Evolutionary conservation across 2,329 filamentous ascomycete species (phyloP), one percentile per base, ranked within the genome.

Genomic region (Trichoderma breve): DNA sequence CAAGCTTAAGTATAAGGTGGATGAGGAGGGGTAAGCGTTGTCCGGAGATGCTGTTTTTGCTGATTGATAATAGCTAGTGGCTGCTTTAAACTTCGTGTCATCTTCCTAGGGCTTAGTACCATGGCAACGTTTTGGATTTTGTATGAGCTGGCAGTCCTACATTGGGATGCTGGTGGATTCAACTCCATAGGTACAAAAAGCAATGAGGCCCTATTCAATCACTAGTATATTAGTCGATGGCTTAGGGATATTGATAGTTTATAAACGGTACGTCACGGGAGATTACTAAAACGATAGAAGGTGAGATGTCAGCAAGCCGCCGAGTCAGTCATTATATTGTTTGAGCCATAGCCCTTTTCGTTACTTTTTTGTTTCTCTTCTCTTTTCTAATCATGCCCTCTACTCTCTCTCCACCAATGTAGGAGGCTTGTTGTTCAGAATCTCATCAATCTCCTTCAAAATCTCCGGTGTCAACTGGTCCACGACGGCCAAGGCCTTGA

Each of bases 391-490:
- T 34, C 24, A 24, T 64, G 24, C 15, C 55, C 69, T 34, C 71
- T 77, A 80, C 70, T 78, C 83, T 39, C 84, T 79, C 73, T 76
- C 75, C 3, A 76, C 74, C 36, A 85, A 75, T 76, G 75, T 82
- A 71, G 84, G 83, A 3, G 88, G 88, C 82, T 89, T 90, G 78
- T 90, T 91, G 74, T 84, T 83, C 65, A 90, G 78, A 66, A 90
- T 84, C 51, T 82, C 82, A 73, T 91, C 89, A 78, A 91, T 90
- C 82, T 89, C 86, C 14, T 82, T 81, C 81, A 91, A 77, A 66
- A 91, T 83, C 78, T 89, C 88, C 0, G 85, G 84, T 6, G 88
- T 91, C 76, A 91, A 79, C 81, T 86, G 87, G 69, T 88, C 85
- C 28, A 88, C 79, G 11, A 84, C 81, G 14, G 79, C 81, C 12